phyloP scores from a whole-genome alignment of 768 basidiomycete genomes.

The Trametes villosa region DNA sequence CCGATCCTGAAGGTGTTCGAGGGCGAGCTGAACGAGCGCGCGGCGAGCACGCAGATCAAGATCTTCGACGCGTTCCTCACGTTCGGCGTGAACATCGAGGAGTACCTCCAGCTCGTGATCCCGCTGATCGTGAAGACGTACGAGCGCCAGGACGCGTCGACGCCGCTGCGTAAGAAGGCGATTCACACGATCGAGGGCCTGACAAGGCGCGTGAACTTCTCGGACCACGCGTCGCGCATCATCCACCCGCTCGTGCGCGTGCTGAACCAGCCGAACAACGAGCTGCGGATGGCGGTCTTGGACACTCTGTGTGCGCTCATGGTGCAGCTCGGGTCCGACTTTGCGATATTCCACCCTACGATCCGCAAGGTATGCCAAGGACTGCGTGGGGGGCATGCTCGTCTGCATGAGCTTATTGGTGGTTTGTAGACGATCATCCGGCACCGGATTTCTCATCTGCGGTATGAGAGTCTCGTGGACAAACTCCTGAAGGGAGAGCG shows the following conservation, averaged over 20 bases:
- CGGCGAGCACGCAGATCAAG: slow-evolving; percentile 79
- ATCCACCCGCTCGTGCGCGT: slow-evolving; percentile 94
- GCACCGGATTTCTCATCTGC: slow-evolving; percentile 75
- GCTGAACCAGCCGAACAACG: slow-evolving; percentile 71
- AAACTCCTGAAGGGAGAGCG: slow-evolving; percentile 93
- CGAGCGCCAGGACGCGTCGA: slow-evolving; percentile 77
- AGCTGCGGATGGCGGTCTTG: slow-evolving; percentile 85
- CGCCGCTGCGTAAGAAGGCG: slow-evolving; percentile 80
- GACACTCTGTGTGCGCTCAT: slow-evolving; percentile 92
- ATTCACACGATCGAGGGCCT: slow-evolving; percentile 91
- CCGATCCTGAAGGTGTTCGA: slow-evolving; percentile 91
- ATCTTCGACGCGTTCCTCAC: slow-evolving; percentile 94
- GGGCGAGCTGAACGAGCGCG: slow-evolving; percentile 81
- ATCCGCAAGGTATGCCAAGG: slow-evolving; percentile 79
- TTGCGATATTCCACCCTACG: slow-evolving; percentile 96
- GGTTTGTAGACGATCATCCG: slow-evolving; percentile 67
- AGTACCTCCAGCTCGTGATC: slow-evolving; percentile 95
- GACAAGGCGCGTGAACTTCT: slow-evolving; percentile 93
- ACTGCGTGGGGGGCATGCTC: neutral
- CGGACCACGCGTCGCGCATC: slow-evolving; percentile 95
- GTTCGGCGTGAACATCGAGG: slow-evolving; percentile 96
- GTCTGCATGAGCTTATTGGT: slow-evolving; percentile 3
- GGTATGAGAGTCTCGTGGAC: slow-evolving; percentile 86
- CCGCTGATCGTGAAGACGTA: slow-evolving; percentile 93
- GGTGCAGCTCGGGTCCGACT: slow-evolving; percentile 93